These are phyloP conservation scores for Pseudophaeomoniella oleicola DNA, from an alignment of 2,329 filamentous ascomycete genomes.

Conservation along the genomic window DNA sequence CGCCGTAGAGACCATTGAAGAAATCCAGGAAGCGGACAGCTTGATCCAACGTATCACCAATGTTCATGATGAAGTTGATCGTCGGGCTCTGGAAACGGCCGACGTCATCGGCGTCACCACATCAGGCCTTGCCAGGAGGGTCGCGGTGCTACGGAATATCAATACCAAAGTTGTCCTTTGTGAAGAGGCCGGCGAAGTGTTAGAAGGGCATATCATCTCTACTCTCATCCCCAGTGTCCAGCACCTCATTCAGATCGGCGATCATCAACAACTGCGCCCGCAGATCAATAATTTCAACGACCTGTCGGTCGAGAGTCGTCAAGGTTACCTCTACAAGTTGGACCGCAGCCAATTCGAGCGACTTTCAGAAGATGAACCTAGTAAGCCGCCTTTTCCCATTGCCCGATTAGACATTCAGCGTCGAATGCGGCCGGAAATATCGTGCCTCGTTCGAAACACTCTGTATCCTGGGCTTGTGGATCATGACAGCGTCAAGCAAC, in stretches of 20 bases:
- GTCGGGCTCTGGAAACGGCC: slow-evolving; percentile 16
- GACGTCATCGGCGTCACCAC: slow-evolving; percentile 41
- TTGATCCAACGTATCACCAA: not conserved
- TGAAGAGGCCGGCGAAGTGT: slow-evolving; percentile 29
- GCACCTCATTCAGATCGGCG: slow-evolving; percentile 28
- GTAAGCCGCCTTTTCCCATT: slow-evolving; percentile 18
- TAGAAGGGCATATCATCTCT: slow-evolving; percentile 26
- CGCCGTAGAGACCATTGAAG: not conserved
- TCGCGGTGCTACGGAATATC: slow-evolving; percentile 29
- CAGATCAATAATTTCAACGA: slow-evolving; percentile 21
- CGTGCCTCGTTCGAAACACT: slow-evolving; percentile 40
- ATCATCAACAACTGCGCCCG: slow-evolving; percentile 28
- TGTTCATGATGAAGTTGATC: not conserved
- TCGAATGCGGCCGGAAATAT: slow-evolving; percentile 51
- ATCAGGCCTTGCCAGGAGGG: slow-evolving; percentile 32
- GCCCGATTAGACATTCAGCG: slow-evolving; percentile 42
- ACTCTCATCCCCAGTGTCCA: slow-evolving; percentile 25
- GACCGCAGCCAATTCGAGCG: slow-evolving; percentile 39
- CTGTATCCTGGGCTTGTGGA: slow-evolving; percentile 46
- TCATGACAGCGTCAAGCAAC: slow-evolving; percentile 18
- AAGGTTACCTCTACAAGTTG: slow-evolving; percentile 26
- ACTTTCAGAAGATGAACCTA: slow-evolving; percentile 20
- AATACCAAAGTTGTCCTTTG: slow-evolving; percentile 24
- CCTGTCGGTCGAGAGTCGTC: slow-evolving; percentile 18
- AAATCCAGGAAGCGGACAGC: not conserved